A percentile compares a stretch with the other conserved stretches of the same genome.
These are phyloP conservation scores for Aspergillus diversus DNA, from an alignment of 495 filamentous ascomycete genomes.

Conservation along the genomic window DNA sequence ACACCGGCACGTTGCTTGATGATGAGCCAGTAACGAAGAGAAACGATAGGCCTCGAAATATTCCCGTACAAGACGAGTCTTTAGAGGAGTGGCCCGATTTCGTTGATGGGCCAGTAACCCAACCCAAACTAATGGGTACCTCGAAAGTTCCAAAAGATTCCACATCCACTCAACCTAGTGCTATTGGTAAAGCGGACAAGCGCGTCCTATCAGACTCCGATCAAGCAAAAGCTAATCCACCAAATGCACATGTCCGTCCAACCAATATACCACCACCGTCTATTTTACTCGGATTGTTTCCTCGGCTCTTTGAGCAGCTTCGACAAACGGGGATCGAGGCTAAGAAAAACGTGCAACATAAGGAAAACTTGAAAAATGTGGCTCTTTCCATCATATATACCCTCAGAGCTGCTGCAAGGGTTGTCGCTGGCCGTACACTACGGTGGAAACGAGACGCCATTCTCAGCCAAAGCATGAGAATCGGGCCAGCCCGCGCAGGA, in stretches of 20 bases:
- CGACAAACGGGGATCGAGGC: conserved; percentile 40
- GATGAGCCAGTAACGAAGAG: conserved; percentile 5
- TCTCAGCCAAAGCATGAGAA: conserved; percentile 86
- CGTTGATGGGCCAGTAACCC: conserved; percentile 33
- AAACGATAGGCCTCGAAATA: conserved; percentile 16
- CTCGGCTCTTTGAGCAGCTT: conserved; percentile 59
- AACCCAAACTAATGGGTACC: conserved; percentile 17
- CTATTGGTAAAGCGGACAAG: background rate
- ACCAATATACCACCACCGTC: conserved; percentile 90
- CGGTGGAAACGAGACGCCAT: conserved; percentile 89
- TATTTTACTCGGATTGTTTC: conserved; percentile 75
- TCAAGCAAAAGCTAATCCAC: background rate
- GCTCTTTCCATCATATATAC: conserved; percentile 53
- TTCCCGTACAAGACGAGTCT: conserved; percentile 64
- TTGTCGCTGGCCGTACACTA: conserved; percentile 82
- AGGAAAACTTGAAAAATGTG: conserved; percentile 30
- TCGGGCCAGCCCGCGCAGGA: conserved; percentile 69
- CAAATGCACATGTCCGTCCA: conserved; percentile 57
- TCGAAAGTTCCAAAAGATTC: conserved; percentile 13
- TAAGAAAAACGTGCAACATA: conserved; percentile 26
- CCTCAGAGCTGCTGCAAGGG: conserved; percentile 69
- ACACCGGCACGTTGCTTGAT: conserved; percentile 3
- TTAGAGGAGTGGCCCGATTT: conserved; percentile 51
- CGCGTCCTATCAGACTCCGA: conserved; percentile 4
- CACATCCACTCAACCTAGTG: conserved; percentile 6